Evolutionary conservation across 805 yeast genomes (phyloP), one percentile per base, ranked within the genome.

Genomic region (Sugiyamaella floridensis): DNA sequence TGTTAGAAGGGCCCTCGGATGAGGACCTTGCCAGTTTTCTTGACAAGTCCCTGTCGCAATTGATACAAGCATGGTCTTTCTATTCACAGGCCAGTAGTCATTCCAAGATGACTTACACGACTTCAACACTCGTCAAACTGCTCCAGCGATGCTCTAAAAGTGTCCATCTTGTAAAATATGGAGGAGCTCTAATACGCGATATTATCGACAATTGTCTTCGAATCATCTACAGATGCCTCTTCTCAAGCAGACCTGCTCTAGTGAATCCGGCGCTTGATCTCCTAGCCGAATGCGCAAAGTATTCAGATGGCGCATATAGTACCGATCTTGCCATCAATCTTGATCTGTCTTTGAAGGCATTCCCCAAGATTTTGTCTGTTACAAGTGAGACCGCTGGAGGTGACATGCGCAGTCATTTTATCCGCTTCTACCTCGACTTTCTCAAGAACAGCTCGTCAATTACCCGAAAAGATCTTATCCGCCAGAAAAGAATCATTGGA

Each of bases 211-310:
- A 74, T 46, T 80, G 86, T 63, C 64, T 77, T 43, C 86, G 83
- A 59, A 76, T 81, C 7, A 70, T 89, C 2, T 86, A 85, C 67
- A 73, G 95, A 59, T 82, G 85, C 15, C 70, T 89, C 41, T 78
- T 76, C 55, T 76, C 79, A 50, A 67, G 75, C 55, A 78, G 82
- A 56, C 80, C 86, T 0, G 72, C 79, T 1, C 63, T 76, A 1
- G 80, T 90, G 0, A 80, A 78, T 50, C 85, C 93, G 1, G 75
- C 77, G 2, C 64, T 89, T n/a, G 67, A 77, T 43, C 60, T 89
- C 9, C 65, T 92, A 57, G 70, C 69, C 16, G 76, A 77, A 46
- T 71, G 85, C 26, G 74, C 81, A 4, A 57, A 66, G 0, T 81
- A 75, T 59, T 73, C 76, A 45, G 69, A 76, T 22, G 81, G 83